Evolutionary conservation across 495 filamentous ascomycete genomes (phyloP), one percentile per base, ranked within the genome.

Genomic region (Lasiosphaeris hirsuta): DNA sequence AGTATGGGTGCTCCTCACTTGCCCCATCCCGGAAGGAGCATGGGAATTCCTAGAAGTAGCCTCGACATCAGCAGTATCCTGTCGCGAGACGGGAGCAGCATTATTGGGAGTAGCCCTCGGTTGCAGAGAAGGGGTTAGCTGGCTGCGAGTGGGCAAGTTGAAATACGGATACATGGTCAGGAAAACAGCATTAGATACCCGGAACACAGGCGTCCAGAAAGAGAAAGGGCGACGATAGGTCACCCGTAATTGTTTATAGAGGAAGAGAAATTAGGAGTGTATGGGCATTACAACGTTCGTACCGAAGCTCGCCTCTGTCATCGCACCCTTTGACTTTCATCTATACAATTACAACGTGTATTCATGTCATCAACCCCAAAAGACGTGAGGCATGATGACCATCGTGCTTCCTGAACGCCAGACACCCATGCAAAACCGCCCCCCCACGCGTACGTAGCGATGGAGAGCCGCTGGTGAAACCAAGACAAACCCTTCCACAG

Each of bases 41-140:
- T 54, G 33, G 51, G 17, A 5, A 17, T 9, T 34, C 61, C 58
- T 6, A 66, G 79, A 46, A 72, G 72, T 54, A 82, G 79, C 54
- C 61, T 83, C 15, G 79, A 81, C 58, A 67, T 83, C 44, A 75
- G 73, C 42, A 73, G 75, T 40, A 64, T 83, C 41, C 61, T 81
- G 42, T 81, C 78, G 4, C 59, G 67, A 36, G 72, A 78, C 38
- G 79, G 70, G 11, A 81, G 78, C 66, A 81, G 77, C 50, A 62
- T 75, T 36, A 57, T 77, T 15, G 74, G 65, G 13, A 78, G 74
- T 41, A 82, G 79, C 61, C 78, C 79, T 41, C 64, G 69, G 0
- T 44, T 72, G 6, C 63, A 59, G 41, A 63, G 71, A 37, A 10
- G 58, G 23, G 36, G n/a, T 13, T 56, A 51, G 34, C 1, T 3